These are phyloP conservation scores for Sclerotinia subarctica DNA, from an alignment of 2,329 filamentous ascomycete species.

Conservation along the genomic window DNA sequence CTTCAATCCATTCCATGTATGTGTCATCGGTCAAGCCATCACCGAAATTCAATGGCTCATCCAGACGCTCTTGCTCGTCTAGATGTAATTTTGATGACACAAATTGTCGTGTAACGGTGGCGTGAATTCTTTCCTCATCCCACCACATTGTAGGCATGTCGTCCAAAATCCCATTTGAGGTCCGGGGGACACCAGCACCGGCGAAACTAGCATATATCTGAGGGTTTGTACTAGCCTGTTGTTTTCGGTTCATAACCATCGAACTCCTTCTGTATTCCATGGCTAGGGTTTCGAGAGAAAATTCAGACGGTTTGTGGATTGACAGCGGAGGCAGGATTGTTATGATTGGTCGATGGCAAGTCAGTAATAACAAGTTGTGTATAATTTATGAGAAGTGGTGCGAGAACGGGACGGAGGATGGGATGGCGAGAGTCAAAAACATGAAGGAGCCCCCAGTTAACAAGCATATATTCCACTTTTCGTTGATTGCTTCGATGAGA, in stretches of 20 bases:
- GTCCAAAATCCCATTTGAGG: conserved; percentile 33
- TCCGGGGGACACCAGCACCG: conserved; percentile 27
- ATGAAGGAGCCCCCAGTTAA: conserved; percentile 16
- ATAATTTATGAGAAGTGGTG: conserved; percentile 4
- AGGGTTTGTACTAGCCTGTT: conserved; percentile 24
- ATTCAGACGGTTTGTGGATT: background rate
- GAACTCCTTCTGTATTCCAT: conserved; percentile 37
- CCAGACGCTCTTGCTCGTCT: conserved; percentile 60
- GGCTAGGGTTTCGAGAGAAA: background rate
- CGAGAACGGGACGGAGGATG: background rate
- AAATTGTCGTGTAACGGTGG: conserved; percentile 65
- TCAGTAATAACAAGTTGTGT: background rate
- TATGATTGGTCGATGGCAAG: background rate
- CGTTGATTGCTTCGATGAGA: conserved; percentile 6
- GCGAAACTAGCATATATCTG: conserved; percentile 38
- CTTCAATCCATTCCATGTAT: conserved; percentile 74
- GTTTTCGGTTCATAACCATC: conserved; percentile 28
- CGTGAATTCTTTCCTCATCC: conserved; percentile 66
- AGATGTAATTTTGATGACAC: conserved; percentile 62
- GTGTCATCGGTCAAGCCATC: conserved; percentile 66
- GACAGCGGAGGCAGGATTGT: background rate
- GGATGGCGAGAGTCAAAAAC: conserved; percentile 15
- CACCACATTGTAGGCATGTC: conserved; percentile 56
- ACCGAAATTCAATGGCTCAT: conserved; percentile 63
- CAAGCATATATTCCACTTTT: conserved; percentile 13